Percentiles rank a stretch among this genome's conserved stretches.
These are phyloP conservation scores for Pythium dissimile DNA, from an alignment of 352 stramenopile genomes.

Conservation along the genomic window DNA sequence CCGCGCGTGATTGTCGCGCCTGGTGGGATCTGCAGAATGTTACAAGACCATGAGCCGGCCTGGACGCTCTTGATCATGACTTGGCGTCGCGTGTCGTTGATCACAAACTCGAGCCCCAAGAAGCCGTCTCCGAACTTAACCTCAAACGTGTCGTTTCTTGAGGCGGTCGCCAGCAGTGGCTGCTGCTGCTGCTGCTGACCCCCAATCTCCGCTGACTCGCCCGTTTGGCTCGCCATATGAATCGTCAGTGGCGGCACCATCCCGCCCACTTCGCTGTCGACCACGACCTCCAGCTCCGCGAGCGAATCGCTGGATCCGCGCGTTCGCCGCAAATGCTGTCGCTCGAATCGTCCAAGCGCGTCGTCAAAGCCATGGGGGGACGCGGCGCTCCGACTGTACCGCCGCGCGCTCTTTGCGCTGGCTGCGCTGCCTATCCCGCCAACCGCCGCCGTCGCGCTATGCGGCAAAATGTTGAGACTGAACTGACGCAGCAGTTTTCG, in stretches of 20 bases:
- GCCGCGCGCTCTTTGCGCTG: constrained; percentile 12
- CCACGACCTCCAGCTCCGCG: constrained; percentile 11
- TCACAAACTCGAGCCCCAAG: constrained; percentile 69
- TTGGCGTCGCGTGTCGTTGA: constrained; percentile 42
- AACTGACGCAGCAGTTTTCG: constrained; percentile 71
- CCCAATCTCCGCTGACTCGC: not conserved
- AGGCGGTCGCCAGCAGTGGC: not conserved
- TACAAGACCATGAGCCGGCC: constrained; percentile 26
- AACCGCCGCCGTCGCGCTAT: constrained; percentile 13
- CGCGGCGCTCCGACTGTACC: constrained; percentile 24
- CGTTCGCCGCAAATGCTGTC: constrained; percentile 56
- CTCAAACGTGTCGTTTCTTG: constrained; percentile 52
- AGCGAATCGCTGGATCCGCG: constrained; percentile 21
- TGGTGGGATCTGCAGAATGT: constrained; percentile 39
- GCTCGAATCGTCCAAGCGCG: constrained; percentile 54
- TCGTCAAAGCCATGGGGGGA: constrained; percentile 37
- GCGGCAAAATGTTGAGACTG: constrained; percentile 69
- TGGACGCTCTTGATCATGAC: constrained; percentile 69
- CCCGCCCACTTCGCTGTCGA: not conserved
- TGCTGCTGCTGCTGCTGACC: not conserved
- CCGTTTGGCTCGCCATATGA: not conserved
- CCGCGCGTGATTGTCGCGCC: constrained; percentile 41
- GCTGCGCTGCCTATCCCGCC: constrained; percentile 1
- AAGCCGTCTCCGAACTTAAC: constrained; percentile 70
- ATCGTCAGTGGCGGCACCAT: not conserved